These are phyloP conservation scores for Cucurbita argyrosperma DNA, from an alignment of 306 rosid genomes.

Conservation along the genomic window DNA sequence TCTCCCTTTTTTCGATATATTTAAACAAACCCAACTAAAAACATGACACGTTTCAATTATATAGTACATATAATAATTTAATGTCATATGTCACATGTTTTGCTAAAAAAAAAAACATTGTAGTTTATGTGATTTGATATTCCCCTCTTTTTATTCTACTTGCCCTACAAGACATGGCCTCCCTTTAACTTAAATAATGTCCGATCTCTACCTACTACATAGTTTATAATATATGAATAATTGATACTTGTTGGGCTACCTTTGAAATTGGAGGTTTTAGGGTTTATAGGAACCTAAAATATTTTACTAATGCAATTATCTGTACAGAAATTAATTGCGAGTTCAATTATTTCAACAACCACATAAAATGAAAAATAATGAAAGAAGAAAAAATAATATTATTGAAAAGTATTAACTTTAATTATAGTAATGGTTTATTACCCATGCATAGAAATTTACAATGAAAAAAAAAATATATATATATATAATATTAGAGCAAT, in stretches of 20 bases:
- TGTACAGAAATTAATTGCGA: background rate
- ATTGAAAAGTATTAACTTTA: too few species aligned
- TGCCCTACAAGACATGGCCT: background rate
- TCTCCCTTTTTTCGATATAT: background rate
- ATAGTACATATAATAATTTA: background rate
- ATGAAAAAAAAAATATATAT: too few species aligned
- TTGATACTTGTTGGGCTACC: background rate
- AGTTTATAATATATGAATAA: background rate
- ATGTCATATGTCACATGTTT: constrained; percentile 1
- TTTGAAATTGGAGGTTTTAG: background rate
- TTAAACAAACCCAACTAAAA: background rate
- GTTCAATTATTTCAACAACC: background rate
- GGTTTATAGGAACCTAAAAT: background rate
- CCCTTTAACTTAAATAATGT: too few species aligned
- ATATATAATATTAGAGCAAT: too few species aligned
- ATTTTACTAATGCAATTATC: background rate
- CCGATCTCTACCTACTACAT: background rate
- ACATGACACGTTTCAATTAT: constrained; percentile 3
- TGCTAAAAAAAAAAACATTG: background rate
- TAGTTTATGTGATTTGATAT: background rate
- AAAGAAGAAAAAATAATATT: too few species aligned
- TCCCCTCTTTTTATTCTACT: background rate
- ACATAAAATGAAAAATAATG: background rate
- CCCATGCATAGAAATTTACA: too few species aligned
- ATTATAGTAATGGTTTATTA: too few species aligned